A percentile compares a stretch with the other conserved stretches of the same genome.
Conservation (phyloP, 2,329 filamentous ascomycete genomes). For the Nothophoma quercina region DNA sequence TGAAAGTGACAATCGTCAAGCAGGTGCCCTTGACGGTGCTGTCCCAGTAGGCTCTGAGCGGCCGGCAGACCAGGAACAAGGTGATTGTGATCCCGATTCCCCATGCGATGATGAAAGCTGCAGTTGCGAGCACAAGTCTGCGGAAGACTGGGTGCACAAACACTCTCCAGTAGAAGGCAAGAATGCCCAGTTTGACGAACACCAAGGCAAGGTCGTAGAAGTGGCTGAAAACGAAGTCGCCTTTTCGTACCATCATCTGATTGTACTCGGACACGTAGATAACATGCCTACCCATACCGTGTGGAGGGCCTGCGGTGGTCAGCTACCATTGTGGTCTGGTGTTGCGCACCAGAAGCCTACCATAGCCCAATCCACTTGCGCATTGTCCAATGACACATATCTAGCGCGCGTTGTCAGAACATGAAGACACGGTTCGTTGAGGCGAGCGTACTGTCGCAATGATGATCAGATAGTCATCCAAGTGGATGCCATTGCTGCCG, state of each 20-base stretch:
- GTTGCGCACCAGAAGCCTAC: slow-evolving; percentile 17
- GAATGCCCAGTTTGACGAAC: slow-evolving; percentile 42
- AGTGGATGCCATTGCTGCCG: slow-evolving; percentile 42
- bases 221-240: slow-evolving; percentile 46
- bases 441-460: slow-evolving; percentile 37
- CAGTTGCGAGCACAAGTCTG: slow-evolving; percentile 38
- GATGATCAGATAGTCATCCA: slow-evolving; percentile 44
- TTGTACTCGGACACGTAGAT: slow-evolving; percentile 36
- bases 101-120: slow-evolving; percentile 39
- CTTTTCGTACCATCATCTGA: slow-evolving; percentile 42
- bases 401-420: slow-evolving; percentile 17
- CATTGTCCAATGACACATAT: slow-evolving; percentile 43
- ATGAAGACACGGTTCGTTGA: neutral
- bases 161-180: slow-evolving; percentile 45
- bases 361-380: slow-evolving; percentile 37
- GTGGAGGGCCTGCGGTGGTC: slow-evolving; percentile 35
- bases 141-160: slow-evolving; percentile 42
- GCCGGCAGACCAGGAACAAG: slow-evolving; percentile 38
- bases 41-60: slow-evolving; percentile 43
- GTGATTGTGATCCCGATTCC: slow-evolving; percentile 44
- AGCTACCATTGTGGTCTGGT: slow-evolving; percentile 8
- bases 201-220: slow-evolving; percentile 46
- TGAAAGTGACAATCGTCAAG: slow-evolving; percentile 39
- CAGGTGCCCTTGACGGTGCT: slow-evolving; percentile 35
- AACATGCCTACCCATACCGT: slow-evolving; percentile 46